Conservation (phyloP, 2,329 filamentous ascomycete species). For the Zalaria sp. region DNA sequence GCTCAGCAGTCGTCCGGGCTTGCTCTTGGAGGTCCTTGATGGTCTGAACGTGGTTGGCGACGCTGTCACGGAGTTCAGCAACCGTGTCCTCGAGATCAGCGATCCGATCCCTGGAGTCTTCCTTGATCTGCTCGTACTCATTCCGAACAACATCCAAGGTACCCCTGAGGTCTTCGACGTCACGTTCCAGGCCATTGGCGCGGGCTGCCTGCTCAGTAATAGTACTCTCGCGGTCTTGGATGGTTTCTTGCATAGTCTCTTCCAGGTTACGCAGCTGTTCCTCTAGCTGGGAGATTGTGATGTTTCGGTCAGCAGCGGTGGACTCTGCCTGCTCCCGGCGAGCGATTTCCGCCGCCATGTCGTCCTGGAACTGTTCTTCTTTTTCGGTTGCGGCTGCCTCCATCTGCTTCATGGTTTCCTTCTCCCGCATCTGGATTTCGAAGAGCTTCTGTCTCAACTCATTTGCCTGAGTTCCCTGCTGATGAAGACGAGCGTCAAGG, state of each 20-base stretch:
- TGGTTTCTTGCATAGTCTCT: conserved; percentile 7
- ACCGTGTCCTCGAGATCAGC: conserved; percentile 14
- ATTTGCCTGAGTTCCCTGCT: conserved; percentile 31
- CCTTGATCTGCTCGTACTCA: conserved; percentile 12
- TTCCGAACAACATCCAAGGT: conserved; percentile 11
- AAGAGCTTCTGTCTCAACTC: conserved; percentile 34
- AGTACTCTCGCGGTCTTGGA: conserved; percentile 16
- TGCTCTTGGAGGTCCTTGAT: conserved; percentile 14
- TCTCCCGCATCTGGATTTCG: conserved; percentile 28
- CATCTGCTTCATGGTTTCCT: conserved; percentile 22
- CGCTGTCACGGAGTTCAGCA: conserved; percentile 10
- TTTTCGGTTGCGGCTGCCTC: conserved; percentile 22
- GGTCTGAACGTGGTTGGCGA: conserved; percentile 10
- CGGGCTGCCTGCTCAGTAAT: conserved; percentile 12
- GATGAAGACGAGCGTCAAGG: conserved; percentile 24
- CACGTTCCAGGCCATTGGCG: conserved; percentile 7
- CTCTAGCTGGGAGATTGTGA: conserved; percentile 21
- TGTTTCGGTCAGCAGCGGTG: conserved; percentile 18
- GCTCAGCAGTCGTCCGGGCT: conserved; percentile 9
- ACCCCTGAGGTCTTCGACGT: conserved; percentile 9
- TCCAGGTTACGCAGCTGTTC: conserved; percentile 19
- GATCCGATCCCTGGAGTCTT: conserved; percentile 10
- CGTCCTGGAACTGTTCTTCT: conserved; percentile 22
- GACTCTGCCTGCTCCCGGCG: conserved; percentile 24
- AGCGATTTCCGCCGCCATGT: conserved; percentile 23